Conservation (phyloP, 192 early-diverging fungal species). For the Coemansia sp. region DNA sequence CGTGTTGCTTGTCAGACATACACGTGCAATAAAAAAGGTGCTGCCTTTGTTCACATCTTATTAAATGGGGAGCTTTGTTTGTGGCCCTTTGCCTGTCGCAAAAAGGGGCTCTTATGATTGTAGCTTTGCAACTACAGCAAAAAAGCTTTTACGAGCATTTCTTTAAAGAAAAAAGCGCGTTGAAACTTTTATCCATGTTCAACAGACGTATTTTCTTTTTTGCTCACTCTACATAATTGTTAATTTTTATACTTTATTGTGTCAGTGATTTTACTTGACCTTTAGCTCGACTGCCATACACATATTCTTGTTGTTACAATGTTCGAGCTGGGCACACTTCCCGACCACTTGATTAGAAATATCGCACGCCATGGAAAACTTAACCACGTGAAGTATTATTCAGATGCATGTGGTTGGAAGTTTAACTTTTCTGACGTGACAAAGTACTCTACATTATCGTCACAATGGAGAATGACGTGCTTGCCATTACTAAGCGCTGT, state of each 20-base stretch:
- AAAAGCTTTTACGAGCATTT: not conserved
- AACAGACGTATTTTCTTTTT: not conserved
- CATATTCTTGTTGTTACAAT: not conserved
- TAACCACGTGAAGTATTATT: not conserved
- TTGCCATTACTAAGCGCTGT: not conserved
- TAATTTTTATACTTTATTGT: no score
- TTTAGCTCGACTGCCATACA: not conserved
- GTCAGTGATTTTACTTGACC: no score
- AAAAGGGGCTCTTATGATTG: no score
- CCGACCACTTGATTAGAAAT: not conserved
- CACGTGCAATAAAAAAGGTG: no score
- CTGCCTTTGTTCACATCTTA: no score
- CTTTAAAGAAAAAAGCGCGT: not conserved
- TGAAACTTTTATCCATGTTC: not conserved
- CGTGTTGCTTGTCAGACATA: no score
- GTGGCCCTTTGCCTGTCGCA: no score
- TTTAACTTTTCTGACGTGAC: not conserved
- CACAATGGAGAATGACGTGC: not conserved
- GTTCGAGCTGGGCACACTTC: not conserved
- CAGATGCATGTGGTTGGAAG: not conserved
- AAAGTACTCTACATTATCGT: not conserved
- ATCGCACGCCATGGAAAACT: not conserved
- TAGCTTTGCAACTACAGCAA: not conserved
- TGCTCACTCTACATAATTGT: no score
- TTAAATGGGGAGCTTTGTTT: no score